Evolutionary conservation across 2,329 filamentous ascomycete genomes (phyloP), one percentile per base, ranked within the genome.

Genomic region (Pezicula neosporulosa): DNA sequence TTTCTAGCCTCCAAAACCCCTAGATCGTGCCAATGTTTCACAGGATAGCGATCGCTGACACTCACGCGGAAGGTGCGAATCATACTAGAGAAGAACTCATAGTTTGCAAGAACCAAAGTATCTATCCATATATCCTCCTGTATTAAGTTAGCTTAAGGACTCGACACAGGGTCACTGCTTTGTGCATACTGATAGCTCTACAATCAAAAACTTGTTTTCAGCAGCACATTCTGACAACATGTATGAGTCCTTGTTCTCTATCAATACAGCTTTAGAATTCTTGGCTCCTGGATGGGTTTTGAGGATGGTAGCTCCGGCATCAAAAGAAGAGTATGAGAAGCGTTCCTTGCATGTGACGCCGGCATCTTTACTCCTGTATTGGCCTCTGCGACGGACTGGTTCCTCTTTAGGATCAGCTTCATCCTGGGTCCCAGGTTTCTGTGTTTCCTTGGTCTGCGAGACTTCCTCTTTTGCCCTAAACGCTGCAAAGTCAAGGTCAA

Each of bases 61-160:
- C 90, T 95, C 60, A 97, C 84, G 47, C 89, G 82, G 68, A 99
- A 97, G 44, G 86, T 88, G 48, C 91, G 87, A 61, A 97, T 89
- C 80, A 96, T 97, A 66, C 91, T 97, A 50, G 91, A 96, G 75
- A 99, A 99, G 75, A 99, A 99, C 69, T 99, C 94, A 63, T 95
- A 99, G 68, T 99, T 99, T 55, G 93, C 94, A 49, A 99, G 78
- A n/a, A 97, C 94, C 38, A 99, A 78, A 0, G 94, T 99, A 66
- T 99, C 94, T 52, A 99, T 88, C 42, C 96, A 78, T 51, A 86
- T 83, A 51, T 86, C 82, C 64, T 67, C 64, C 64, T 66, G 52
- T 13, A 47, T 18, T 16, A 18, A 41, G 44, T 65, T 54, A 64
- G 57, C 45, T 42, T 24, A 41, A 18, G 28, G 7, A 3, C 38